A percentile compares a stretch with the other conserved stretches of the same genome.
Evolutionary conservation across 495 filamentous ascomycete species (phyloP).

Genomic region (Penicillium malachiteum): DNA sequence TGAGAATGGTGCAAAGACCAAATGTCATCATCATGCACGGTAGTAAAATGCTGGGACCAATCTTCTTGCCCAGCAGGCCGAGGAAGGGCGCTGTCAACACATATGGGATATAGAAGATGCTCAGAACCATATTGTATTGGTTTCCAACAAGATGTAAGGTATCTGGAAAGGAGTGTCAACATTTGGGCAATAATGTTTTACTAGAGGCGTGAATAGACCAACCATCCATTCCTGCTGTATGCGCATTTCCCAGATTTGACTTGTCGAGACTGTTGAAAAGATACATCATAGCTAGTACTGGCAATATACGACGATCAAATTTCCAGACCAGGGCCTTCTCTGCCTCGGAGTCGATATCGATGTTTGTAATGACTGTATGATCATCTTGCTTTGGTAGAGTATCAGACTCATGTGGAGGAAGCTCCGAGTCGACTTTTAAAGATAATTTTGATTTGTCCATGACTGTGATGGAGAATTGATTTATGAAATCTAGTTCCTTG

Average conservation of each 20-base stretch:
- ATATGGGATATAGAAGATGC: constrained; percentile 78
- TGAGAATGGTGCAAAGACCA: constrained; percentile 57
- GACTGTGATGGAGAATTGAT: neutral
- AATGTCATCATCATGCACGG: constrained; percentile 68
- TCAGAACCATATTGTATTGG: constrained; percentile 70
- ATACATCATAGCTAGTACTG: constrained; percentile 65
- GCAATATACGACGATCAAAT: constrained; percentile 62
- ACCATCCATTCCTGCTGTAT: constrained; percentile 60
- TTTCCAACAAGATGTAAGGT: constrained; percentile 53
- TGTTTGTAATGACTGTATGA: constrained; percentile 6
- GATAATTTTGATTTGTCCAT: neutral
- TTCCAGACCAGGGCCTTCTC: constrained; percentile 36
- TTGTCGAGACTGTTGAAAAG: constrained; percentile 67
- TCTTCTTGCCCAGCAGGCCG: constrained; percentile 68
- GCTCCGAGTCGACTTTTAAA: no score
- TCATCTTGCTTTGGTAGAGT: neutral
- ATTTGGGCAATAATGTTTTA: no score
- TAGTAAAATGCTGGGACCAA: constrained; percentile 61
- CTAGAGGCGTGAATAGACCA: constrained; percentile 4
- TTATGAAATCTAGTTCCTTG: no score
- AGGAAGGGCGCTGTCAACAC: constrained; percentile 66
- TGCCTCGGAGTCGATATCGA: constrained; percentile 17
- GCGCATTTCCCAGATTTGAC: constrained; percentile 67
- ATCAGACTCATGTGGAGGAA: neutral
- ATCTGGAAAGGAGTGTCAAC: constrained; percentile 27